A percentile compares a stretch with the other conserved stretches of the same genome.
These are phyloP conservation scores for Teratosphaeria zuluensis DNA, from an alignment of 2,329 filamentous ascomycete genomes.

Conservation along the genomic window DNA sequence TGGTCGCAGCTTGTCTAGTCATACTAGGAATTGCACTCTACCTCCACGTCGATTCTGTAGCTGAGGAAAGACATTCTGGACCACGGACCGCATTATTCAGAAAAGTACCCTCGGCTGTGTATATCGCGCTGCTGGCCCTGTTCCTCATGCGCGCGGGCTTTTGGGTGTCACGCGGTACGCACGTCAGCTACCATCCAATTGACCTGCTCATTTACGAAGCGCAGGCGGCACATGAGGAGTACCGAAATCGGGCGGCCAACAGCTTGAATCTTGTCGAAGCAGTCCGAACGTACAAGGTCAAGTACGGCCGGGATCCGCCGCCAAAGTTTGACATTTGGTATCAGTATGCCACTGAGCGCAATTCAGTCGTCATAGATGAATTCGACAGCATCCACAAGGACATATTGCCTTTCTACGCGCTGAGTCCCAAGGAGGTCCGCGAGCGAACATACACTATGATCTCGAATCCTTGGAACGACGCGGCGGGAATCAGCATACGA, in stretches of 20 bases:
- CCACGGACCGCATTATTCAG: constrained; percentile 3
- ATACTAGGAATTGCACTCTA: constrained; percentile 24
- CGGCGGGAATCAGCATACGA: constrained; percentile 48
- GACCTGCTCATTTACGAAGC: constrained; percentile 45
- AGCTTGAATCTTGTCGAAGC: constrained; percentile 42
- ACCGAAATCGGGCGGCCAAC: constrained; percentile 36
- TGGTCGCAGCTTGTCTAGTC: constrained; percentile 12
- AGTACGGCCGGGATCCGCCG: constrained; percentile 47
- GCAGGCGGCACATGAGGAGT: constrained; percentile 38
- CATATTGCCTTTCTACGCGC: constrained; percentile 45
- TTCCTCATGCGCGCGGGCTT: constrained; percentile 34
- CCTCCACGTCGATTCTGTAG: constrained; percentile 13
- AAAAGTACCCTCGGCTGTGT: constrained; percentile 22
- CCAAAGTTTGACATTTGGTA: constrained; percentile 54
- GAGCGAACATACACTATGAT: constrained; percentile 44
- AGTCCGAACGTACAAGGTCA: constrained; percentile 40
- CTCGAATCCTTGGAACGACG: constrained; percentile 45
- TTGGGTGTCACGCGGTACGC: constrained; percentile 31
- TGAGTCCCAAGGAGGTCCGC: constrained; percentile 43
- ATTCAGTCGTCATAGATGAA: constrained; percentile 48
- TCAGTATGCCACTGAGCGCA: constrained; percentile 42
- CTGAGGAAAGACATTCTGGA: constrained; percentile 3
- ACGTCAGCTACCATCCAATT: constrained; percentile 43
- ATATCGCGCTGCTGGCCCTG: constrained; percentile 31
- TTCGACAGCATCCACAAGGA: constrained; percentile 51